Conservation (phyloP, 306 rosid species). For the Glycine soja region DNA sequence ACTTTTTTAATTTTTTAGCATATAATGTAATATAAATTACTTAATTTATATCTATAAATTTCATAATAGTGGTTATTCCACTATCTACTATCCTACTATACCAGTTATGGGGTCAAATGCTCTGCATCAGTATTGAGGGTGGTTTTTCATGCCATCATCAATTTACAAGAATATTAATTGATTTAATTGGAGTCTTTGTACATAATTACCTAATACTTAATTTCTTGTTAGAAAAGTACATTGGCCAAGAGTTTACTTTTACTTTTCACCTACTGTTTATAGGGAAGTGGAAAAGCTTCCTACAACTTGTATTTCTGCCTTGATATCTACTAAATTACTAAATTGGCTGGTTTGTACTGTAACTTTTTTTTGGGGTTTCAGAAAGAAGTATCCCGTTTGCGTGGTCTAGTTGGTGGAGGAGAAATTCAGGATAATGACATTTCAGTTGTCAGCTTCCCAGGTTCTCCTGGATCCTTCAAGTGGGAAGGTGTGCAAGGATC, state of each 20-base stretch:
- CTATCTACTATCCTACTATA: too few species aligned
- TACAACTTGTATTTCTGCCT: slow-evolving; percentile 17
- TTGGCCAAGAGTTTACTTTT: slow-evolving; percentile 6
- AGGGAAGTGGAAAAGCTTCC: slow-evolving; percentile 15
- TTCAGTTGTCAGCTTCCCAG: slow-evolving; percentile 70
- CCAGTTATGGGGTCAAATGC: too few species aligned
- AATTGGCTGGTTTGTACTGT: slow-evolving; percentile 21
- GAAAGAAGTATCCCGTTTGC: slow-evolving; percentile 89
- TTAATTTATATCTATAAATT: too few species aligned
- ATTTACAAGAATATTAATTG: slow-evolving; percentile 2
- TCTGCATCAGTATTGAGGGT: too few species aligned
- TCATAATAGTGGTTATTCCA: too few species aligned
- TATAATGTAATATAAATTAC: too few species aligned
- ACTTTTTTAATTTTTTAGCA: too few species aligned
- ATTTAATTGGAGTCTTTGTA: background rate
- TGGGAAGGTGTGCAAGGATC: slow-evolving; percentile 91
- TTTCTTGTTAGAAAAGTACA: background rate
- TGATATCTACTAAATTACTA: slow-evolving; percentile 17
- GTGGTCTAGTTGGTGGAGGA: slow-evolving; percentile 69
- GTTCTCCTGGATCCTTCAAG: slow-evolving; percentile 90
- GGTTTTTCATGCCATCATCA: slow-evolving; percentile 21
- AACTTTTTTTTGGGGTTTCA: slow-evolving; percentile 40
- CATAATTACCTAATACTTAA: background rate
- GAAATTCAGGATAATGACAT: slow-evolving; percentile 70
- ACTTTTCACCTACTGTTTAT: background rate